Percentiles rank a stretch among this genome's conserved stretches.
phyloP scores from a whole-genome alignment of 441 rosid species.

The Rhodomyrtus psidioides region DNA sequence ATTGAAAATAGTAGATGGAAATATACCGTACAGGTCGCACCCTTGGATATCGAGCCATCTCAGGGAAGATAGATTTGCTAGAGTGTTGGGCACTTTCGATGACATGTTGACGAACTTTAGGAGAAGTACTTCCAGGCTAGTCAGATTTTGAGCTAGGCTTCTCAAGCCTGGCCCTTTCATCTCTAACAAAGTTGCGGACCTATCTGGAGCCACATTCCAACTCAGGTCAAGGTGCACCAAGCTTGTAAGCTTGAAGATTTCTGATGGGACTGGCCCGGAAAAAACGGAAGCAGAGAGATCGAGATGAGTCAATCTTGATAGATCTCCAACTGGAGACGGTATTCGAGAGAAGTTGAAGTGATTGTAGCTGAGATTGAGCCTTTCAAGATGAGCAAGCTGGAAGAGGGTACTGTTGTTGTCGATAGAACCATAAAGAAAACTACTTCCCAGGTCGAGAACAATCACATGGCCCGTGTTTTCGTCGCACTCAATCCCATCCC shows the following conservation, averaged over 20 bases:
- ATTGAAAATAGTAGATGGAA: neutral
- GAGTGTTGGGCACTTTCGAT: neutral
- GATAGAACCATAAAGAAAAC: neutral
- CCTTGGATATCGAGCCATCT: neutral
- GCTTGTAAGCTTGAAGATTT: neutral
- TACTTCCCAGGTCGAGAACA: neutral
- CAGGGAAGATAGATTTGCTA: neutral
- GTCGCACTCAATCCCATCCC: neutral
- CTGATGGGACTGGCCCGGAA: rapidly evolving
- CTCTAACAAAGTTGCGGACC: rapidly evolving
- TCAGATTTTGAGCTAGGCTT: neutral
- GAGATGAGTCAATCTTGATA: neutral
- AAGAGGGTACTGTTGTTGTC: neutral
- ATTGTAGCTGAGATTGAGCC: neutral
- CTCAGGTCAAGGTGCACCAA: neutral
- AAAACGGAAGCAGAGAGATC: too few relatives aligned
- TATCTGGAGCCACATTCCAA: rapidly evolving
- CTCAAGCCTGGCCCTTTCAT: neutral
- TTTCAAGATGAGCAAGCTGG: neutral
- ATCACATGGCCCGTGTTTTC: neutral
- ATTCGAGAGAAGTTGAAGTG: neutral
- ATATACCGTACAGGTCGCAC: neutral
- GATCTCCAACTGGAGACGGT: neutral
- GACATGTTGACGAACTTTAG: neutral
- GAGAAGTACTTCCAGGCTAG: neutral